These are phyloP conservation scores for Fraxinus baroniana DNA, from an alignment of 305 asterid genomes.

Conservation along the genomic window DNA sequence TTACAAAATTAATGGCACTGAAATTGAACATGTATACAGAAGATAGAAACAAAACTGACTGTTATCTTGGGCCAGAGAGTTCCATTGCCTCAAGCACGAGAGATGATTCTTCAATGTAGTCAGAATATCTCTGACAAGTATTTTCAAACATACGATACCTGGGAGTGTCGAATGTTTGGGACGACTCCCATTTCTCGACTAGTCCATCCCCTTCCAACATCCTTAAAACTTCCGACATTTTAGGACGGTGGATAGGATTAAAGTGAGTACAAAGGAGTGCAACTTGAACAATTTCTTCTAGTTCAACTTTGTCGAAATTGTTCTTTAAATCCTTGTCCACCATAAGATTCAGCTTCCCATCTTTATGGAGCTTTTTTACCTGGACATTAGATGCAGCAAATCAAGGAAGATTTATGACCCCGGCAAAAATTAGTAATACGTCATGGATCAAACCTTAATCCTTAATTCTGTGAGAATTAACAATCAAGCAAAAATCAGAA, in stretches of 20 bases:
- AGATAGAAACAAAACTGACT: background rate
- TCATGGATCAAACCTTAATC: background rate
- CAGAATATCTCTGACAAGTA: conserved; percentile 66
- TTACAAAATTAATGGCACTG: conserved; percentile 6
- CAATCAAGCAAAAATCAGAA: too few species aligned
- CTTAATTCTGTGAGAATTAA: too few species aligned
- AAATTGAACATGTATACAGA: conserved; percentile 1
- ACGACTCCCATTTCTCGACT: conserved; percentile 92
- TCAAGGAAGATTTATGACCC: background rate
- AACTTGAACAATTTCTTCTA: conserved; percentile 86
- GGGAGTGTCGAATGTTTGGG: conserved; percentile 61
- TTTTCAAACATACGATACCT: conserved; percentile 45
- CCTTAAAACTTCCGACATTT: conserved; percentile 89
- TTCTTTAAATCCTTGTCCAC: conserved; percentile 64
- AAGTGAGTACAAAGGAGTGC: conserved; percentile 84
- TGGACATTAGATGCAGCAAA: conserved; percentile 21
- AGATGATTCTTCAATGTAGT: conserved; percentile 75
- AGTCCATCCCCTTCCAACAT: conserved; percentile 92
- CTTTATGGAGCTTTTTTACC: conserved; percentile 86
- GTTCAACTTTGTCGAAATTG: conserved; percentile 57
- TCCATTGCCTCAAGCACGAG: conserved; percentile 87
- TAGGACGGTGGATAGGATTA: conserved; percentile 72
- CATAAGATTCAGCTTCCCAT: conserved; percentile 64
- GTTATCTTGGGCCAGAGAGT: conserved; percentile 94
- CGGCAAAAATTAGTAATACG: background rate